Percentiles rank a stretch among this genome's conserved stretches.
Evolutionary conservation across 1,139 yeast genomes (phyloP).

Genomic region (Magnusiomyces clavatus): DNA sequence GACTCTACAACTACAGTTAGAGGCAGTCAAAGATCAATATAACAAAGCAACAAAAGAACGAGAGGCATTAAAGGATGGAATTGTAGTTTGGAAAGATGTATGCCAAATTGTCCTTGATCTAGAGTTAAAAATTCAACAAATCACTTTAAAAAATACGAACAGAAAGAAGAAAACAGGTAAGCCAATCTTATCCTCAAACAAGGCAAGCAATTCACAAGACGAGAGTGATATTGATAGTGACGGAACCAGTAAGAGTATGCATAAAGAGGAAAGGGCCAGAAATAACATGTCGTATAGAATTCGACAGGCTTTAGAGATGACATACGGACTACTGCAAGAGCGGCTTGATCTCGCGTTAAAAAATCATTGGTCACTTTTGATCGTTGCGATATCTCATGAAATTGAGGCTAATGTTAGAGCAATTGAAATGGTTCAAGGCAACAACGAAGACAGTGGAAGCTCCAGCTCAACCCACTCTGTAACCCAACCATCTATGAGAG

Average conservation of each 20-base stretch:
- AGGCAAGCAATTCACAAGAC: not conserved
- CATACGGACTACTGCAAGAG: not conserved
- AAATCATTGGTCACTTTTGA: conserved; percentile 3
- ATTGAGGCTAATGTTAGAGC: conserved; percentile 2
- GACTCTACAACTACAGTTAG: not conserved
- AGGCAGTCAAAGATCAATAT: not conserved
- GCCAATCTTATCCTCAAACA: no score
- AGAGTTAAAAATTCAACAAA: not conserved
- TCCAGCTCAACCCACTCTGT: not conserved
- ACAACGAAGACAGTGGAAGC: not conserved
- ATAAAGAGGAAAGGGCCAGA: not conserved
- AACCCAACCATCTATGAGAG: not conserved
- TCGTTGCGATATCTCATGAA: conserved; percentile 5
- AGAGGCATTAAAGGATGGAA: conserved; percentile 1
- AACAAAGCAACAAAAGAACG: not conserved
- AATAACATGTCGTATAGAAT: not conserved
- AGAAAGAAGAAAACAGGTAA: not conserved
- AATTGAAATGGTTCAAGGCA: not conserved
- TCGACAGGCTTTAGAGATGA: not conserved
- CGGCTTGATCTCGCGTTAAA: conserved; percentile 1
- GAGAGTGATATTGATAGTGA: not conserved
- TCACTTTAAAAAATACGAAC: not conserved
- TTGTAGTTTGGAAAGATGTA: conserved; percentile 2
- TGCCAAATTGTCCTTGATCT: conserved; percentile 1
- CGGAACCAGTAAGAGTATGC: not conserved